Evolutionary conservation across 495 filamentous ascomycete genomes (phyloP).

Genomic region (Apiosordaria backusii): DNA sequence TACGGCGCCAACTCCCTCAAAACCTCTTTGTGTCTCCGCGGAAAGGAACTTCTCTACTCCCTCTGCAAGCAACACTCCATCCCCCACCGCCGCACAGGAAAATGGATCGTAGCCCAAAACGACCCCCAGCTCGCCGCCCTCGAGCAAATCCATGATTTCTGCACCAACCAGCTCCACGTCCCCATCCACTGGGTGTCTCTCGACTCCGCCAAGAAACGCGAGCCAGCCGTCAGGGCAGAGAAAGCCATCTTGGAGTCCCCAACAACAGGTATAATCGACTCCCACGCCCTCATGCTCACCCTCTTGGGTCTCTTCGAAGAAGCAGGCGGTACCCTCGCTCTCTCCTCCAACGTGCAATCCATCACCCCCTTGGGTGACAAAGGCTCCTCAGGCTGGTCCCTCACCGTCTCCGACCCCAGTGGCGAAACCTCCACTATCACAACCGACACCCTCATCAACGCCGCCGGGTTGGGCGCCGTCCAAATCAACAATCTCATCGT

Average conservation of each 20-base stretch:
- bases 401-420: conserved; percentile 43
- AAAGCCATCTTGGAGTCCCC: conserved; percentile 76
- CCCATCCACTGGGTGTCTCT: conserved; percentile 66
- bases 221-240: conserved; percentile 72
- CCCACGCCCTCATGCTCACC: conserved; percentile 75
- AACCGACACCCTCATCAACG: conserved; percentile 73
- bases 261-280: conserved; percentile 87
- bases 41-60: conserved; percentile 71
- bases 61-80: conserved; percentile 66
- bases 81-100: conserved; percentile 71
- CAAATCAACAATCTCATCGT: conserved; percentile 78
- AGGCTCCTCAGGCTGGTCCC: conserved; percentile 44
- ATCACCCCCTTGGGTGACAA: conserved; percentile 57
- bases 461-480: conserved; percentile 76
- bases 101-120: conserved; percentile 93
- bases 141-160: conserved; percentile 62
- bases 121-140: conserved; percentile 62
- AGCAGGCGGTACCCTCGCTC: conserved; percentile 66
- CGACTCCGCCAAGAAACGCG: conserved; percentile 57
- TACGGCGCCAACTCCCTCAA: conserved; percentile 77
- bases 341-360: conserved; percentile 57
- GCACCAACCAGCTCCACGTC: conserved; percentile 58
- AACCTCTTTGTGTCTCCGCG: conserved; percentile 74
- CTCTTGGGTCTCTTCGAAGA: conserved; percentile 74
- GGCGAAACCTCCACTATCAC: conserved; percentile 59